Percentiles rank a stretch among this genome's conserved stretches.
Evolutionary conservation across 2,329 filamentous ascomycete genomes (phyloP).

Genomic region (Ophiobolus disseminans): DNA sequence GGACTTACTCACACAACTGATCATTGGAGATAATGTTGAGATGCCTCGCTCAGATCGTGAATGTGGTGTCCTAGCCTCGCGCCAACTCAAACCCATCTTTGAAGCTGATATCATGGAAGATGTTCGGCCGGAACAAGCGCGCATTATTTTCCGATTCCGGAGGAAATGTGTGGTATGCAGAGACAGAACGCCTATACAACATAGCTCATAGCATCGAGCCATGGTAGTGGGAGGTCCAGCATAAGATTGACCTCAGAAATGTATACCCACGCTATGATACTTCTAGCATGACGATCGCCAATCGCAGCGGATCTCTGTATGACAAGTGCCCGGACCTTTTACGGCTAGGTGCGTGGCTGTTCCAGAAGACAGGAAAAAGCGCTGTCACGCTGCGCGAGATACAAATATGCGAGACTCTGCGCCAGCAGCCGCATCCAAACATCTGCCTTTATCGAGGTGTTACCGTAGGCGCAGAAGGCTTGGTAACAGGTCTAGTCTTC

Average conservation of each 20-base stretch:
- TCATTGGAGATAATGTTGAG: no score
- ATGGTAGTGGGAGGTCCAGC: not conserved
- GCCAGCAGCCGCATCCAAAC: slow-evolving; percentile 6
- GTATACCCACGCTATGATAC: not conserved
- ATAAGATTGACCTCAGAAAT: not conserved
- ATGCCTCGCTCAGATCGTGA: not conserved
- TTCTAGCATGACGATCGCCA: not conserved
- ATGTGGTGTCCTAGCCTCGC: not conserved
- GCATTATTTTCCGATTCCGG: not conserved
- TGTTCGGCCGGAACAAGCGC: not conserved
- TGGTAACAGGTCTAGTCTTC: slow-evolving; percentile 7
- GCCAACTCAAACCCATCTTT: not conserved
- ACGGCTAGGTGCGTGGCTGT: not conserved
- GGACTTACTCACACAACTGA: no score
- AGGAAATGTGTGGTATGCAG: not conserved
- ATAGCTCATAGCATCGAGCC: not conserved
- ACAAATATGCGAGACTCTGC: slow-evolving; percentile 7
- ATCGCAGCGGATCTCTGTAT: not conserved
- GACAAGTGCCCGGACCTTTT: not conserved
- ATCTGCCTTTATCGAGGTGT: slow-evolving; percentile 8
- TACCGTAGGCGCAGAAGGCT: not conserved
- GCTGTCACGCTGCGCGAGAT: not conserved
- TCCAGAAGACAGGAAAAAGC: not conserved
- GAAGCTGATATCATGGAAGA: not conserved
- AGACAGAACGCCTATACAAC: not conserved